Conservation (phyloP, 2,329 filamentous ascomycete species). For the Colletotrichum graminicola region DNA sequence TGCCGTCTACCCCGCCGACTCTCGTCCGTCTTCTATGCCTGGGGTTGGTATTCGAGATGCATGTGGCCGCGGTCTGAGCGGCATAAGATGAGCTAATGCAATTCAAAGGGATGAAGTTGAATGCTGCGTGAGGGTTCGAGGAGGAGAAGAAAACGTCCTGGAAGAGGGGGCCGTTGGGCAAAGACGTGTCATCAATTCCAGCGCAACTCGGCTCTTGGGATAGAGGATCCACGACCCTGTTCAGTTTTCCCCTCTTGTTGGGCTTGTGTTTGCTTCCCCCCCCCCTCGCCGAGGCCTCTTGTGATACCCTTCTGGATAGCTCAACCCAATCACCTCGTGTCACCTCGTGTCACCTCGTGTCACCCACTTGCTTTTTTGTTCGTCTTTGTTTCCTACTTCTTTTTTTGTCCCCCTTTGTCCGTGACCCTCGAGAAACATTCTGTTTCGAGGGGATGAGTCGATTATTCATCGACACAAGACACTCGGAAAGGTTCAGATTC, state of each 20-base stretch:
- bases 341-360: not conserved
- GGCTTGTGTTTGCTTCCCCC: not conserved
- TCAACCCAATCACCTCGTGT: not conserved
- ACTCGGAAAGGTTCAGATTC: not conserved
- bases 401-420: not conserved
- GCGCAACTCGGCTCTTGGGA: not conserved
- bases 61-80: slow-evolving; percentile 24
- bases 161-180: not conserved
- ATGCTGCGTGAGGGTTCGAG: slow-evolving; percentile 10
- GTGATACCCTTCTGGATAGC: not conserved
- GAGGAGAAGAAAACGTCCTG: too few relatives aligned
- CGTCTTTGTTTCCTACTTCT: not conserved
- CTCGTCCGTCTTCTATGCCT: not conserved
- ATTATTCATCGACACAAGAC: not conserved
- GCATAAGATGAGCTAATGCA: slow-evolving; percentile 13
- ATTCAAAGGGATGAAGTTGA: slow-evolving; percentile 23
- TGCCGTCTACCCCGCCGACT: not conserved
- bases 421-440: not conserved
- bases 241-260: not conserved
- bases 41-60: slow-evolving; percentile 4
- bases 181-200: not conserved
- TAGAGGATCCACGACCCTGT: not conserved
- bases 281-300: not conserved
- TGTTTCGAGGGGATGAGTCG: not conserved
- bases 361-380: not conserved